phyloP scores from a whole-genome alignment of 257 asterid species.

The Solanum dulcamara region DNA sequence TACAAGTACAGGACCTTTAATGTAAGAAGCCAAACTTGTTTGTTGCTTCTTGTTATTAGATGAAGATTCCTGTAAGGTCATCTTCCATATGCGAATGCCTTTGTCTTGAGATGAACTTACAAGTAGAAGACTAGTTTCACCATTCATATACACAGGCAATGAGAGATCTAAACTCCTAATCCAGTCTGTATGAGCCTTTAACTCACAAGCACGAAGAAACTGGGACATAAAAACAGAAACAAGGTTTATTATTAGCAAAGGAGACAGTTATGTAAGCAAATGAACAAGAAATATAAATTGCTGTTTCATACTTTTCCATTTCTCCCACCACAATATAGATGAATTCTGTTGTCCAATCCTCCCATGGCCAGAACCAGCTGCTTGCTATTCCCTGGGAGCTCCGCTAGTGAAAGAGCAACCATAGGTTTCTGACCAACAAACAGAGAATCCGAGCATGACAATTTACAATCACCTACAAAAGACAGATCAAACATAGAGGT shows the following conservation, averaged over 20 bases:
- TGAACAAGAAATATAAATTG: constrained; percentile 3
- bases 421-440: constrained; percentile 54
- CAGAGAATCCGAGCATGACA: constrained; percentile 58
- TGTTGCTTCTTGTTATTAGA: constrained; percentile 25
- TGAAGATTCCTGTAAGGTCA: constrained; percentile 31
- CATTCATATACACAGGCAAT: constrained; percentile 41
- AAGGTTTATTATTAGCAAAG: constrained; percentile 6
- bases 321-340: constrained; percentile 69
- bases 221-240: constrained; percentile 16
- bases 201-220: constrained; percentile 78
- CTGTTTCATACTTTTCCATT: constrained; percentile 61
- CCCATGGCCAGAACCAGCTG: constrained; percentile 74
- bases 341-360: constrained; percentile 89
- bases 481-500: not conserved
- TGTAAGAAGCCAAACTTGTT: constrained; percentile 67
- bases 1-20: constrained; percentile 78
- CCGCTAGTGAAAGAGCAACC: constrained; percentile 82
- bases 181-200: constrained; percentile 96
- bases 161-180: constrained; percentile 92
- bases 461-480: constrained; percentile 58
- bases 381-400: constrained; percentile 52
- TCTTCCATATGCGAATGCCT: constrained; percentile 95
- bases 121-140: constrained; percentile 48
- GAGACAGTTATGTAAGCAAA: not conserved
- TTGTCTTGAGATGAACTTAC: constrained; percentile 98